Conservation (phyloP, 106 monocot genomes). For the Allium fistulosum region DNA sequence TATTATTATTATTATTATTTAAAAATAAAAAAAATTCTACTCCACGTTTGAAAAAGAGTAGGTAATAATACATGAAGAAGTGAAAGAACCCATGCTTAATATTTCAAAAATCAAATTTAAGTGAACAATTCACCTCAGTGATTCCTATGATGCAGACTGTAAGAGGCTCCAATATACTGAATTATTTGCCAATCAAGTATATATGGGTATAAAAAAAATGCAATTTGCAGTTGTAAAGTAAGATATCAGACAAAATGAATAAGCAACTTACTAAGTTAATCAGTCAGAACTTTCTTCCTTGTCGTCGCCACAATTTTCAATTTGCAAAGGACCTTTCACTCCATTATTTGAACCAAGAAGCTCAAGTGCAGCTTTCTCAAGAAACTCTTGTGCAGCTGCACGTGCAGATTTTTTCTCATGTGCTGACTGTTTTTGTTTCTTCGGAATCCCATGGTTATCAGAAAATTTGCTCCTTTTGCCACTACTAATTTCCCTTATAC, state of each 20-base stretch:
- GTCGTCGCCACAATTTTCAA: conserved; percentile 27
- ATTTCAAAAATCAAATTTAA: too few species aligned
- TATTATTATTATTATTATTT: background rate
- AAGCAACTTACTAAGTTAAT: conserved; percentile 1
- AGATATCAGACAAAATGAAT: conserved; percentile 3
- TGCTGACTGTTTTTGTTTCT: conserved; percentile 54
- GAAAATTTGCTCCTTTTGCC: conserved; percentile 15
- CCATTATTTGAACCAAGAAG: conserved; percentile 43
- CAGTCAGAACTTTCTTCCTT: conserved; percentile 17
- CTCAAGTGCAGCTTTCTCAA: conserved; percentile 81
- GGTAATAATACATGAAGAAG: too few species aligned
- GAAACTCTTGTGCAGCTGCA: conserved; percentile 74
- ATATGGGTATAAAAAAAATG: background rate
- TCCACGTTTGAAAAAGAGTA: too few species aligned
- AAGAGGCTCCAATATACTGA: too few species aligned
- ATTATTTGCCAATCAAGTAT: background rate
- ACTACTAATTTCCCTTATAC: conserved; percentile 57
- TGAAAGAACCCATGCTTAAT: too few species aligned
- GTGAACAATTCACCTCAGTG: too few species aligned
- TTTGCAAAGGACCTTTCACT: conserved; percentile 61
- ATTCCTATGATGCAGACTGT: too few species aligned
- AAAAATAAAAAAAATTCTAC: too few species aligned
- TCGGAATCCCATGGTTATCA: conserved; percentile 24
- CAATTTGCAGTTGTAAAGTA: background rate
- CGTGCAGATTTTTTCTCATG: conserved; percentile 39